Evolutionary conservation across 202 grass and related monocot genomes (phyloP), one percentile per base, ranked within the genome.

Genomic region (Eragrostis tef): DNA sequence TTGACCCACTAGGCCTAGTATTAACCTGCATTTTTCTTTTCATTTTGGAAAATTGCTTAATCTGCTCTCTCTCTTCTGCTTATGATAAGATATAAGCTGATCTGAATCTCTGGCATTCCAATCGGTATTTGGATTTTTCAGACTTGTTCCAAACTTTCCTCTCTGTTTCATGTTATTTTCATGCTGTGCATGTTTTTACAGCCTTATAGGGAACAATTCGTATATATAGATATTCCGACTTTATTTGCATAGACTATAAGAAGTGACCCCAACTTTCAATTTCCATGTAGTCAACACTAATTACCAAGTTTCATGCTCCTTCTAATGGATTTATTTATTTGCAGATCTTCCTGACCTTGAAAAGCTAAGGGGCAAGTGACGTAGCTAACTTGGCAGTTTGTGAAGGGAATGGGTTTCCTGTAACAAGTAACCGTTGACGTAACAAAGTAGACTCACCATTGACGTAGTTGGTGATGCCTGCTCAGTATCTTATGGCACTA

Each of bases 311-410:
- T 27, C 39, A n/a, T 62, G 13, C 54, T 69, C 17, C 10, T 5
- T 63, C 62, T 90, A 58, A 83, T 43, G 71, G 0, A 25, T 74
- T 79, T 74, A 20, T 60, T 52, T 89, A 39, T 31, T 52, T 88
- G 87, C 90, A 95, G 95, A 98, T 90, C 95, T 98, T 34, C 95
- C 92, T 86, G 92, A 98, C 89, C 90, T 98, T 39, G 95, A 95
- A 86, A 98, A 98, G 73, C 76, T 93, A 62, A 95, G 88, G 74
- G 89, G 88, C 59, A 98, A 95, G 57, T 98, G 86, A 89, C 49
- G 16, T 78, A 48, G 7, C 69, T 94, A 84, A 86, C 57, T 16
- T 73, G 69, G 3, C 54, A 49, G 39, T 58, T 79, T 6, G 47
- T 74, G 76, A 74, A 64, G 54, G 79, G 49, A 74, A 36, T 64